A percentile compares a stretch with the other conserved stretches of the same genome.
Conservation (phyloP, 768 basidiomycete species). For the Saitozyma podzolica region DNA sequence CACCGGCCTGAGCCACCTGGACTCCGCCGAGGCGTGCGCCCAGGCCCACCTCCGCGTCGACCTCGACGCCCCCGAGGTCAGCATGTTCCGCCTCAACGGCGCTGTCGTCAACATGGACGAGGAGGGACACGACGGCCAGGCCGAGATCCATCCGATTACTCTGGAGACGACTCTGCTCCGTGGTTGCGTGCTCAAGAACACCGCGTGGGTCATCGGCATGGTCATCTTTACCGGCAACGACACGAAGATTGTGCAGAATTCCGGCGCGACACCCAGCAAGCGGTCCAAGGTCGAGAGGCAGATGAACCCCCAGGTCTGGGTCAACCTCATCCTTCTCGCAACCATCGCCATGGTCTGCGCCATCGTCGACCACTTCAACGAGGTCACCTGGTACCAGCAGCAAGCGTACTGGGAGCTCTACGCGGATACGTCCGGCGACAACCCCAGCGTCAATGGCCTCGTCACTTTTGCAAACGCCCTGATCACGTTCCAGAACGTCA, state of each 20-base stretch:
- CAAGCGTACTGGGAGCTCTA: slow-evolving; percentile 78
- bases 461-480: slow-evolving; percentile 78
- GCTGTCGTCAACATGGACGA: slow-evolving; percentile 61
- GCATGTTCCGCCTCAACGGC: slow-evolving; percentile 89
- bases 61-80: slow-evolving; percentile 82
- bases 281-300: slow-evolving; percentile 89
- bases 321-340: slow-evolving; percentile 77
- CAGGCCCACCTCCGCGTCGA: slow-evolving; percentile 66
- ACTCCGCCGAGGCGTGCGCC: slow-evolving; percentile 58
- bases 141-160: slow-evolving; percentile 64
- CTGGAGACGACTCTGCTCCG: slow-evolving; percentile 81
- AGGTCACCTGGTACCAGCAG: slow-evolving; percentile 64
- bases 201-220: slow-evolving; percentile 88
- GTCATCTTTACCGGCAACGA: slow-evolving; percentile 90
- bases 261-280: slow-evolving; percentile 92
- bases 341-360: slow-evolving; percentile 82
- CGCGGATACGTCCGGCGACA: slow-evolving; percentile 63
- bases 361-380: slow-evolving; percentile 78
- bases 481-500: slow-evolving; percentile 96
- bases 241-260: slow-evolving; percentile 91
- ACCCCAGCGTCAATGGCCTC: slow-evolving; percentile 87
- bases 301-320: slow-evolving; percentile 96
- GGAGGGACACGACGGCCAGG: slow-evolving; percentile 47
- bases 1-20: slow-evolving; percentile 70
- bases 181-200: slow-evolving; percentile 90